Evolutionary conservation across 306 rosid genomes (phyloP), one percentile per base, ranked within the genome.

Genomic region (Mimosa bimucronata): DNA sequence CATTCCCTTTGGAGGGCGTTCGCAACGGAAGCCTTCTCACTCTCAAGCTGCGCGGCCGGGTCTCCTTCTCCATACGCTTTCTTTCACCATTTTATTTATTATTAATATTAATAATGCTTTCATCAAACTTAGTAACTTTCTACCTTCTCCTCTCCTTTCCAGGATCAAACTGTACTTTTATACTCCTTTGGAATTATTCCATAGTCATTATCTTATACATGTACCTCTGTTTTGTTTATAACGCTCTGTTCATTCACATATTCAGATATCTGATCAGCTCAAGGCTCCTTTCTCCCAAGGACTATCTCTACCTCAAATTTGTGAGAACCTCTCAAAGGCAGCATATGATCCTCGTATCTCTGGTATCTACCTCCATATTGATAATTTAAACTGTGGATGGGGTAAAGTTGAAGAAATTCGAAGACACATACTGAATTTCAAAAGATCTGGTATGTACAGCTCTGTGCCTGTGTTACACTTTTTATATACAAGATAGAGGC

Each of bases 371-470:
- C 94, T 95, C 18, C 96, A 92, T 61, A 90, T 92, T 78, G 98
- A 95, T 18, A 70, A 87, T 41, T 88, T 95, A 83, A 82, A 79
- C 23, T 95, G 98, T 29, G 98, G 98, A 21, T 95, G 98, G 98
- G 98, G 92, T 74, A 95, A 95, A 85, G 96, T 95, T 29, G 97
- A 92, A 85, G 98, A 92, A 89, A 91, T 95, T 78, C 94, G 92
- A 81, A 95, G 98, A 83, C 96, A 92, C 82, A 86, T 95, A 31
- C 83, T 91, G 83, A 85, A 91, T 84, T 95, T 95, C 84, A 91
- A 82, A 82, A 88, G 93, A 89, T 95, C 98, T 87, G 98, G 97
- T 92, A 84, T 66, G 41, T 15, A 9, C n/a, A 80, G 13, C 64
- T 72, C 68, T 68, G 60, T 38, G 73, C 46, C 60, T 55, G 31